These are phyloP conservation scores for Trametes cinnabarina DNA, from an alignment of 768 basidiomycete genomes.

Conservation along the genomic window DNA sequence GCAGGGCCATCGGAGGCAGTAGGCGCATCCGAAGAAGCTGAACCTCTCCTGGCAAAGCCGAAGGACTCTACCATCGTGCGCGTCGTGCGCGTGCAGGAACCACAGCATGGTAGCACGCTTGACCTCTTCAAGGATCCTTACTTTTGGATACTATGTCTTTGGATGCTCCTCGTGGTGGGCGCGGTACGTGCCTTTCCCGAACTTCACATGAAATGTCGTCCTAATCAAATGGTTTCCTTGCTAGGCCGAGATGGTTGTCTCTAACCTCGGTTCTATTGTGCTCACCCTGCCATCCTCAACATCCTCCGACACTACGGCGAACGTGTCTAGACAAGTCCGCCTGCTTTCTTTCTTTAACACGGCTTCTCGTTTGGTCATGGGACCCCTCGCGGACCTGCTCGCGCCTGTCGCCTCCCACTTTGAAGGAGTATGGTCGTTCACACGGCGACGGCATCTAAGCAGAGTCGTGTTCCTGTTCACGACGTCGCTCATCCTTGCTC, in stretches of 20 bases:
- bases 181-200: conserved; percentile 46
- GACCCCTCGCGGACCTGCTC: conserved; percentile 69
- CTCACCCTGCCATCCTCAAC: conserved; percentile 50
- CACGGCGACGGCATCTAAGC: conserved; percentile 55
- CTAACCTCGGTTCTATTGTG: conserved; percentile 77
- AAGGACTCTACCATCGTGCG: conserved; percentile 22
- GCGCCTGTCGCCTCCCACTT: conserved; percentile 57
- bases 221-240: neutral
- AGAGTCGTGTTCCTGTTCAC: conserved; percentile 58
- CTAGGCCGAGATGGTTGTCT: conserved; percentile 79
- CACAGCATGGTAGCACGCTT: conserved; percentile 33
- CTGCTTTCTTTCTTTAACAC: conserved; percentile 72
- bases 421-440: conserved; percentile 34
- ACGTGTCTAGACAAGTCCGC: conserved; percentile 61
- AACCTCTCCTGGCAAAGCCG: conserved; percentile 29
- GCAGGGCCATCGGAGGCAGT: neutral
- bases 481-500: conserved; percentile 46
- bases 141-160: conserved; percentile 63
- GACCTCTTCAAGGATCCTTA: conserved; percentile 52
- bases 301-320: conserved; percentile 10
- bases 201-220: neutral
- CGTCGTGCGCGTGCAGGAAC: conserved; percentile 27
- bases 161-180: conserved; percentile 58
- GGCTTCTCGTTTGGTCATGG: conserved; percentile 60
- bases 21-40: conserved; percentile 11